Base-by-base conservation (phyloP, 2,329 filamentous ascomycete genomes). In the Claviceps maximensis region DNA sequence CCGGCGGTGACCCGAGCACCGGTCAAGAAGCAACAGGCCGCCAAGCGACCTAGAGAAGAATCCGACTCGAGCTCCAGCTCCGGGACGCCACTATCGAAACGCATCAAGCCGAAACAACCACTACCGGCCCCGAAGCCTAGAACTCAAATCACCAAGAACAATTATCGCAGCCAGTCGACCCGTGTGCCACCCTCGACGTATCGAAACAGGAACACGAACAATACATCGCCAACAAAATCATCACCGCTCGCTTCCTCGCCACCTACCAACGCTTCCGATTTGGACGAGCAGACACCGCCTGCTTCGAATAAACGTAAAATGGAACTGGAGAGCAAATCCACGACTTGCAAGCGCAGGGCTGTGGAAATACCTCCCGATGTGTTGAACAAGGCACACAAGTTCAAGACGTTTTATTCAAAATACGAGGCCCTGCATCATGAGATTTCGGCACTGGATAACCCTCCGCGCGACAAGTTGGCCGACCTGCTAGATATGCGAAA, bases 191-290 rank as follows among this genome's bases (percentile, higher is more conserved):
- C 69, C 1, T 71, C 74, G 6, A 72, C 73, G 1, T 64, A 46
- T 33, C 49, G 52, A 40, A 48, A 69, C 47, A 76, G 72, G 62
- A 70, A 67, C 61, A 69, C 67, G 62, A 78, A 78, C 64, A 69
- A 74, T 56, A 82, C 75, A 0, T 82, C 79, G 7, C 79, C 79
- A 0, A 71, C 72, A 50, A 84, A 84, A 62, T 83, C 81, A 2
- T 84, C 81, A 10, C 81, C 80, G 4, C 69, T 84, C 19, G 80
- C 80, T n/a, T 80, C 79, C 1, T 83, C 80, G 7, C 79, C 80
- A 13, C 80, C 80, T 0, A 83, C 80, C 8, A 84, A 83, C 57
- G 81, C 79, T 1, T 83, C 80, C 1, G 80, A 84, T 54, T 66
- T 83, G 40, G 79, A 74, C 58, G 59, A 69, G 46, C 15, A 8